Conservation (phyloP, 106 monocot species). For the Phalaenopsis aphrodite region DNA sequence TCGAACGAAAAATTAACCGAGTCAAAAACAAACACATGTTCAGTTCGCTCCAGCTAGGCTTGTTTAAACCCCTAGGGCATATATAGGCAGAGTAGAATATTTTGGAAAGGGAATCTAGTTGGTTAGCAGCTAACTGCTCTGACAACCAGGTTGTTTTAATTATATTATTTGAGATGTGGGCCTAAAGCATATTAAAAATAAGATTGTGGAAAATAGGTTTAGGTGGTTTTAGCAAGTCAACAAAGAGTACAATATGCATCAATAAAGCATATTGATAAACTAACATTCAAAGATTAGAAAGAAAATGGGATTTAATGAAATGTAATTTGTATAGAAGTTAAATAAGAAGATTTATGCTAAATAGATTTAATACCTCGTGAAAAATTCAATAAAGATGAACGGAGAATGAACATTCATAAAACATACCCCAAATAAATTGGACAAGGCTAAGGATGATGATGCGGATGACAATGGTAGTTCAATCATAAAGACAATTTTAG, state of each 20-base stretch:
- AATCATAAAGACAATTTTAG: not conserved
- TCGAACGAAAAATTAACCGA: too few relatives aligned
- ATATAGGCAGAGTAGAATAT: too few relatives aligned
- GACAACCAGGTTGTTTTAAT: too few relatives aligned
- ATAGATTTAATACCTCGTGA: not conserved
- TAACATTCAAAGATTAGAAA: not conserved
- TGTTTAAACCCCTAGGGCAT: too few relatives aligned
- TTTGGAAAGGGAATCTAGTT: too few relatives aligned
- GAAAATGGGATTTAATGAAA: not conserved
- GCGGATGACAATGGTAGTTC: not conserved
- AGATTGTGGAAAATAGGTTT: too few relatives aligned
- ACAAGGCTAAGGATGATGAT: not conserved
- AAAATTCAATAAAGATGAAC: not conserved
- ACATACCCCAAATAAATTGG: not conserved
- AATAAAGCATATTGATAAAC: not conserved
- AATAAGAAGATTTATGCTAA: not conserved
- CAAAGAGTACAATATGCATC: not conserved
- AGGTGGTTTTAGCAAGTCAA: too few relatives aligned
- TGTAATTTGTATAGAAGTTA: not conserved
- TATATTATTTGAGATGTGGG: too few relatives aligned
- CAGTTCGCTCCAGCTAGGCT: too few relatives aligned
- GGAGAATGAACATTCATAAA: not conserved
- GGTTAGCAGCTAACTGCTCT: too few relatives aligned
- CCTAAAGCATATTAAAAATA: too few relatives aligned
- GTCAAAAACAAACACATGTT: too few relatives aligned